Percentiles rank a stretch among this genome's conserved stretches.
phyloP scores from a whole-genome alignment of 768 basidiomycete genomes.

The Leccinum incarnatum region DNA sequence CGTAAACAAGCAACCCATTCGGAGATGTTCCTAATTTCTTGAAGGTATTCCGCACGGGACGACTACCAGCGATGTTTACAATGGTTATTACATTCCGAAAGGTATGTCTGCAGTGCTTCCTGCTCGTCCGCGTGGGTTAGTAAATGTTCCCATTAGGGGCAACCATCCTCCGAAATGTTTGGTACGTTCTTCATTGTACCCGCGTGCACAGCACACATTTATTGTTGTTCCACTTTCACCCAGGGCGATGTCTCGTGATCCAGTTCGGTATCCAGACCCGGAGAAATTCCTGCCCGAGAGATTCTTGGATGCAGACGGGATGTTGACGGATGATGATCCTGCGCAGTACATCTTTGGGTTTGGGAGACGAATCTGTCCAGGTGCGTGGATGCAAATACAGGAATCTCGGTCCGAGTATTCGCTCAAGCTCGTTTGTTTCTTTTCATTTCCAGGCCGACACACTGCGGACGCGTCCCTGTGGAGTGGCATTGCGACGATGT shows the following conservation, averaged over 20 bases:
- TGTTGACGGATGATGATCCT: neutral
- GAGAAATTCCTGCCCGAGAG: neutral
- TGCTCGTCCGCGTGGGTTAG: neutral
- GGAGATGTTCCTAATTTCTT: neutral
- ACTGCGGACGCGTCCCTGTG: neutral
- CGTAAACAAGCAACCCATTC: neutral
- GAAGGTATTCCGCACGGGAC: slow-evolving; percentile 21
- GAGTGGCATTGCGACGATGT: neutral
- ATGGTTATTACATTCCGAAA: slow-evolving; percentile 49
- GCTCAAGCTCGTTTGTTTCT: neutral
- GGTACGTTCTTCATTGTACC: neutral
- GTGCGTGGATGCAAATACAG: neutral
- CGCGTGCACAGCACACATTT: accelerated
- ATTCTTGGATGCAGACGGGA: neutral
- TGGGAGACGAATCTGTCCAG: neutral
- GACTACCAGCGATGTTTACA: slow-evolving; percentile 38
- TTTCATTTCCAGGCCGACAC: neutral
- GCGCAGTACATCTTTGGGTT: neutral
- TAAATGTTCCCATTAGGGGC: neutral
- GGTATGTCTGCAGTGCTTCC: slow-evolving; percentile 23
- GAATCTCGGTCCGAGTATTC: neutral
- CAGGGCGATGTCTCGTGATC: neutral
- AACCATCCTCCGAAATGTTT: neutral
- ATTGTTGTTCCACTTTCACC: neutral
- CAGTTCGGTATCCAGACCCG: neutral